Percentiles rank a stretch among this genome's conserved stretches.
These are phyloP conservation scores for Jaltomata sinuosa DNA, from an alignment of 257 asterid genomes.

Conservation along the genomic window DNA sequence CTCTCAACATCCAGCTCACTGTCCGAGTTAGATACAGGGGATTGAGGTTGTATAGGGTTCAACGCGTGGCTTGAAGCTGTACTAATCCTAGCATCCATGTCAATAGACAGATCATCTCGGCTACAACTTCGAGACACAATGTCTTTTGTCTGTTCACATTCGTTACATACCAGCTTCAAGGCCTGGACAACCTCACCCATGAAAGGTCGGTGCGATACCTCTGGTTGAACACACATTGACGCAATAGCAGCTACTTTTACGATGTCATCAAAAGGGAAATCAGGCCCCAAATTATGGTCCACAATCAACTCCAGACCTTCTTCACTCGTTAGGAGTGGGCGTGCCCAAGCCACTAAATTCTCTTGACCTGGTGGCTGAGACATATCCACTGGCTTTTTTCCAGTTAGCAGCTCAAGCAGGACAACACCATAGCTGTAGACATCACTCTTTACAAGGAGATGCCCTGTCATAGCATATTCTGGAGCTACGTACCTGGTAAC, in stretches of 20 bases:
- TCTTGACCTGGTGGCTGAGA: slow-evolving; percentile 91
- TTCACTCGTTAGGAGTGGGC: slow-evolving; percentile 57
- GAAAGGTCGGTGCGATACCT: slow-evolving; percentile 85
- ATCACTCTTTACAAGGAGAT: slow-evolving; percentile 85
- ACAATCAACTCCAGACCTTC: slow-evolving; percentile 53
- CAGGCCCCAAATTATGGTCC: slow-evolving; percentile 52
- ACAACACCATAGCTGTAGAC: slow-evolving; percentile 99
- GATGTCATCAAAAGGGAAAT: slow-evolving; percentile 46
- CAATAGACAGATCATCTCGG: slow-evolving; percentile 36
- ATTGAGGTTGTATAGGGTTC: slow-evolving; percentile 27
- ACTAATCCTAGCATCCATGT: slow-evolving; percentile 22
- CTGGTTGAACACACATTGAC: slow-evolving; percentile 90
- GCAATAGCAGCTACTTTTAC: slow-evolving; percentile 92
- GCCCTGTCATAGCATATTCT: slow-evolving; percentile 95
- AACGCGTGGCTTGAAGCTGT: slow-evolving; percentile 14
- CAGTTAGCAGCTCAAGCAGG: slow-evolving; percentile 89
- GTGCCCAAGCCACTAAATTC: slow-evolving; percentile 87
- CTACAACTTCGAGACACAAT: slow-evolving; percentile 32
- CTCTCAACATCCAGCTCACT: slow-evolving; percentile 54
- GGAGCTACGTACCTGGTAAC: slow-evolving; percentile 82
- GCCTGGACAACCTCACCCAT: slow-evolving; percentile 99
- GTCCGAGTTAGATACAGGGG: slow-evolving; percentile 40
- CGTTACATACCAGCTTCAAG: slow-evolving; percentile 60
- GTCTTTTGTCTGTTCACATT: slow-evolving; percentile 44
- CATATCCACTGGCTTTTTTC: slow-evolving; percentile 87